Percentiles rank a stretch among this genome's conserved stretches.
These are phyloP conservation scores for Carallia brachiata DNA, from an alignment of 345 rosid species.

Conservation along the genomic window DNA sequence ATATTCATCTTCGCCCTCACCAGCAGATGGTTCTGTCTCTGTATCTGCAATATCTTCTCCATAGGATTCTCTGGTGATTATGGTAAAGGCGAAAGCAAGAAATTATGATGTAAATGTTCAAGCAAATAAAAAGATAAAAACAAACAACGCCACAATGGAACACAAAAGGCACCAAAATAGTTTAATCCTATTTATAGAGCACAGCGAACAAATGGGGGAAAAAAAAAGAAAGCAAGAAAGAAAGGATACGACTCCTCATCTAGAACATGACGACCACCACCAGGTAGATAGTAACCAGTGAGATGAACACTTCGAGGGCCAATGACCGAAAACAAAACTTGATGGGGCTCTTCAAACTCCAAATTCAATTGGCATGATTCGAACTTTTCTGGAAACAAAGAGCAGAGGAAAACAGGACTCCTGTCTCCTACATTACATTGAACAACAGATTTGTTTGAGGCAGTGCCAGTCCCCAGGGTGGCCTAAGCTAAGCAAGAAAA, in stretches of 20 bases:
- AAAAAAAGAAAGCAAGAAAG: not conserved
- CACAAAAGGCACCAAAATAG: not conserved
- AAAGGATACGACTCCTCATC: constrained; percentile 66
- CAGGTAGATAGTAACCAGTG: constrained; percentile 54
- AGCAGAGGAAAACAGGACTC: constrained; percentile 56
- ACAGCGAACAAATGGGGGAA: not conserved
- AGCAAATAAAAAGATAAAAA: no score
- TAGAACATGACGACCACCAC: constrained; percentile 9
- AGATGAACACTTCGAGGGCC: constrained; percentile 71
- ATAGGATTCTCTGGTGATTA: constrained; percentile 44
- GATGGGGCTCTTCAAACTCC: constrained; percentile 70
- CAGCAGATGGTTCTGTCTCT: constrained; percentile 46
- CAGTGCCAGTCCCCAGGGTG: constrained; percentile 54
- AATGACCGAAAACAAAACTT: constrained; percentile 68
- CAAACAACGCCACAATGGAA: no score
- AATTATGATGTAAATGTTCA: not conserved
- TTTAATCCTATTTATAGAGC: not conserved
- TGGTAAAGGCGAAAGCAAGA: constrained; percentile 21
- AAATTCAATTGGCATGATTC: constrained; percentile 62
- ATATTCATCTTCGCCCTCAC: constrained; percentile 48
- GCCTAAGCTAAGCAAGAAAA: constrained; percentile 38
- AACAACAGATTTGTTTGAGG: constrained; percentile 38
- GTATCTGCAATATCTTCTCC: constrained; percentile 68
- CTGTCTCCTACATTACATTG: constrained; percentile 75
- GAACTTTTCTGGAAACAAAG: constrained; percentile 44